These are phyloP conservation scores for Kwoniella shandongensis DNA, from an alignment of 768 basidiomycete species.

Conservation along the genomic window DNA sequence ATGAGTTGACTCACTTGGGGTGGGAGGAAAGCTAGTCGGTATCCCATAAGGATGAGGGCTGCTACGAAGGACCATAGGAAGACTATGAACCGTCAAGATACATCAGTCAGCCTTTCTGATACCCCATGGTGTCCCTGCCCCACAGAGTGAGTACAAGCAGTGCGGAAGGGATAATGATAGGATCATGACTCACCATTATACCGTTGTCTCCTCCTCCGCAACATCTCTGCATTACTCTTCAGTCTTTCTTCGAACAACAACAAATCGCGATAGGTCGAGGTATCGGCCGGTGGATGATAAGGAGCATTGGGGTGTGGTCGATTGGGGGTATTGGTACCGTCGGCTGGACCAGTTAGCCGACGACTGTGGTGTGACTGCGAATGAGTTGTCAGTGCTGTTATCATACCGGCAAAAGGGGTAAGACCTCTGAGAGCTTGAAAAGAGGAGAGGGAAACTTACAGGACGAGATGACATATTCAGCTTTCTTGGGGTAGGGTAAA, in stretches of 20 bases:
- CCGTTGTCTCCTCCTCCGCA: slow-evolving; percentile 74
- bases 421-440: too few relatives aligned
- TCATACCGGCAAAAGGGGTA: too few relatives aligned
- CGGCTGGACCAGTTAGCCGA: too few relatives aligned
- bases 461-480: too few relatives aligned
- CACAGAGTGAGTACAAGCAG: too few relatives aligned
- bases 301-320: slow-evolving; percentile 39
- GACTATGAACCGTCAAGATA: too few relatives aligned
- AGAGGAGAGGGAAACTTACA: too few relatives aligned
- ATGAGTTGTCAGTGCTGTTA: too few relatives aligned
- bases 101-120: too few relatives aligned
- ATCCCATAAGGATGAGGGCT: slow-evolving; percentile 66
- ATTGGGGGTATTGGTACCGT: not conserved
- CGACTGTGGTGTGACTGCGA: too few relatives aligned
- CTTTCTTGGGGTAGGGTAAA: too few relatives aligned
- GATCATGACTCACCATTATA: slow-evolving; percentile 39
- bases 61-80: slow-evolving; percentile 52
- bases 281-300: slow-evolving; percentile 69
- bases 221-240: slow-evolving; percentile 81
- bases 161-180: not conserved
- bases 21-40: slow-evolving; percentile 68
- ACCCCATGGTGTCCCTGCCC: too few relatives aligned
- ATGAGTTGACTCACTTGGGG: slow-evolving; percentile 16
- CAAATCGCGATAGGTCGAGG: slow-evolving; percentile 79
- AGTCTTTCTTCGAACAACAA: slow-evolving; percentile 94